Conservation (phyloP, 2,329 filamentous ascomycete genomes). For the Diplodia corticola region DNA sequence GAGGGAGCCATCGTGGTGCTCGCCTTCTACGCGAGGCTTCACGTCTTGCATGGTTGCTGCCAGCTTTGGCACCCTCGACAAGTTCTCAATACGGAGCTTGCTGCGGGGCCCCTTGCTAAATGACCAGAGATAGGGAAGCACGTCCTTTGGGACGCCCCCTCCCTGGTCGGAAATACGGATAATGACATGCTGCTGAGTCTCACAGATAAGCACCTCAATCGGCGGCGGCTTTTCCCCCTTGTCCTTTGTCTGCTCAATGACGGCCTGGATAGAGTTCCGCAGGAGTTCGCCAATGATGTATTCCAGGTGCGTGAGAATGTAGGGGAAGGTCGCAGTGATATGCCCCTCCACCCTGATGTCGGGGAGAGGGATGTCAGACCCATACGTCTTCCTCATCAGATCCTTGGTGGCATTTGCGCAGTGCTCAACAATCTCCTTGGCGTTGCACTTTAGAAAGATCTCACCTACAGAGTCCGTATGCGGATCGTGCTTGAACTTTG, state of each 20-base stretch:
- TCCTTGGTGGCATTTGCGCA: conserved; percentile 76
- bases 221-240: conserved; percentile 63
- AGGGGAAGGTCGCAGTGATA: conserved; percentile 87
- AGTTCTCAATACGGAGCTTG: conserved; percentile 75
- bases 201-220: conserved; percentile 92
- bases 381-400: conserved; percentile 74
- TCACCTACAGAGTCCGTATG: conserved; percentile 88
- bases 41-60: conserved; percentile 92
- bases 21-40: conserved; percentile 22
- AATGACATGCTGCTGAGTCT: conserved; percentile 91
- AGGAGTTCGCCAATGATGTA: conserved; percentile 96
- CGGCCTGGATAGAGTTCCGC: conserved; percentile 90
- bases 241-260: conserved; percentile 70
- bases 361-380: conserved; percentile 69
- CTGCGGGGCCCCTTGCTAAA: conserved; percentile 90
- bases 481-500: conserved; percentile 60
- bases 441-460: conserved; percentile 90
- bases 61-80: conserved; percentile 84
- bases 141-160: conserved; percentile 82
- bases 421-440: conserved; percentile 81
- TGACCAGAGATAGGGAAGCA: conserved; percentile 90
- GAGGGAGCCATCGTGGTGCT: conserved; percentile 61
- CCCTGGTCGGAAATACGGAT: conserved; percentile 95
- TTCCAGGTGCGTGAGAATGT: conserved; percentile 92
- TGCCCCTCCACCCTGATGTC: conserved; percentile 83